Percentiles rank a stretch among this genome's conserved stretches.
These are phyloP conservation scores for Mycena olivaceomarginata DNA, from an alignment of 768 basidiomycete species.

Conservation along the genomic window DNA sequence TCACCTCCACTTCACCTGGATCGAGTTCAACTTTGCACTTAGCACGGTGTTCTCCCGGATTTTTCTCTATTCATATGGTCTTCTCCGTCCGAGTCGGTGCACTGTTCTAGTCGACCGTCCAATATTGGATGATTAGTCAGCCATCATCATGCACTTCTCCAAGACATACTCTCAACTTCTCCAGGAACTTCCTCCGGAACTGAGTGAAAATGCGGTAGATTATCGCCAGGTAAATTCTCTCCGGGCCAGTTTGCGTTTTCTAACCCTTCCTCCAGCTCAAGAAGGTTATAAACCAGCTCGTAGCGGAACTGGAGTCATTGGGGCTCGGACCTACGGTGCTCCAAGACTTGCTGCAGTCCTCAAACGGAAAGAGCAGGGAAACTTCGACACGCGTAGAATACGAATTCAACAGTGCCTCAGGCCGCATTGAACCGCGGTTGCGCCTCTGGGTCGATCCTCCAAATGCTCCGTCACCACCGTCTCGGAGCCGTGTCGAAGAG, in stretches of 20 bases:
- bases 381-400: conserved; percentile 64
- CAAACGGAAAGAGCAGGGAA: conserved; percentile 44
- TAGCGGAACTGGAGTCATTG: conserved; percentile 83
- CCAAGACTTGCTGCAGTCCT: conserved; percentile 62
- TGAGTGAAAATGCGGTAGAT: conserved; percentile 87
- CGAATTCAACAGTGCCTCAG: conserved; percentile 70
- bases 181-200: conserved; percentile 82
- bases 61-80: no score
- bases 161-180: conserved; percentile 82
- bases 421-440: conserved; percentile 74
- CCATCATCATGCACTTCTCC: conserved; percentile 79
- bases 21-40: no score
- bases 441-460: conserved; percentile 67
- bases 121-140: not conserved
- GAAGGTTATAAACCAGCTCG: conserved; percentile 90
- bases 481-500: conserved; percentile 31
- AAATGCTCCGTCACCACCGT: conserved; percentile 40
- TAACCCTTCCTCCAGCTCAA: conserved; percentile 77
- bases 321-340: conserved; percentile 75
- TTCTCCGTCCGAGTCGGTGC: no score
- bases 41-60: no score
- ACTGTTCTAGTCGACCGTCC: not conserved
- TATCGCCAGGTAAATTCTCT: conserved; percentile 79
- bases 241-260: not conserved
- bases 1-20: no score